Evolutionary conservation across 225 moss, liverwort and hornwort genomes (phyloP).

Genomic region (Straminergon stramineum): DNA sequence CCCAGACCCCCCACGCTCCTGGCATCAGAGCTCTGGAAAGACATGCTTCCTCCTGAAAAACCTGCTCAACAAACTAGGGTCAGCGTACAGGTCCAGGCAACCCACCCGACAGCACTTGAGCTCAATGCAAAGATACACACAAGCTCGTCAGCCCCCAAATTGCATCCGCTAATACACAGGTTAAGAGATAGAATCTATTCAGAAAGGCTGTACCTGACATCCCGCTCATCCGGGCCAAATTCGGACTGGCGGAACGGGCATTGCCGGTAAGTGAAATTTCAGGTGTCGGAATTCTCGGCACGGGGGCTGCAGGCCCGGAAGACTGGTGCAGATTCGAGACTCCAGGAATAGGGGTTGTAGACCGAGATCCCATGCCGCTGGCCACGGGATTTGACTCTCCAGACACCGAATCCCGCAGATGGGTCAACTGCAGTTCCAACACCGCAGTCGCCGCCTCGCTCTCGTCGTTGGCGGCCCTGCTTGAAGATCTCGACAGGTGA

Average conservation of each 20-base stretch:
- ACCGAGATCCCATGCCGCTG: slow-evolving; percentile 66
- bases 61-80: slow-evolving; percentile 2
- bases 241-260: slow-evolving; percentile 55
- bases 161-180: background rate
- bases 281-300: slow-evolving; percentile 42
- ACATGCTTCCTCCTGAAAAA: slow-evolving; percentile 23
- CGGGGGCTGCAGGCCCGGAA: slow-evolving; percentile 47
- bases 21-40: slow-evolving; percentile 21
- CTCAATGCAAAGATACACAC: background rate
- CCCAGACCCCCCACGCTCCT: slow-evolving; percentile 23
- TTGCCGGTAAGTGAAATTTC: slow-evolving; percentile 21
- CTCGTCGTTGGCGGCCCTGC: slow-evolving; percentile 59
- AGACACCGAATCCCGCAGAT: slow-evolving; percentile 59
- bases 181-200: background rate
- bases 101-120: background rate
- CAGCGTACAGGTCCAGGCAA: background rate
- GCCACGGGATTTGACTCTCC: slow-evolving; percentile 30
- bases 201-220: slow-evolving; percentile 8
- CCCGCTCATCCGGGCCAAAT: slow-evolving; percentile 26
- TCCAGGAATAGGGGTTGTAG: slow-evolving; percentile 76
- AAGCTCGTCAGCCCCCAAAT: background rate
- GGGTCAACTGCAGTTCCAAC: slow-evolving; percentile 68
- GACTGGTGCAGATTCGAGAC: slow-evolving; percentile 38
- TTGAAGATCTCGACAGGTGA: slow-evolving; percentile 43
- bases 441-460: slow-evolving; percentile 41